Percentiles rank a stretch among this genome's conserved stretches.
Conservation (phyloP, 2,329 filamentous ascomycete species). For the Cytospora paraplurivora region DNA sequence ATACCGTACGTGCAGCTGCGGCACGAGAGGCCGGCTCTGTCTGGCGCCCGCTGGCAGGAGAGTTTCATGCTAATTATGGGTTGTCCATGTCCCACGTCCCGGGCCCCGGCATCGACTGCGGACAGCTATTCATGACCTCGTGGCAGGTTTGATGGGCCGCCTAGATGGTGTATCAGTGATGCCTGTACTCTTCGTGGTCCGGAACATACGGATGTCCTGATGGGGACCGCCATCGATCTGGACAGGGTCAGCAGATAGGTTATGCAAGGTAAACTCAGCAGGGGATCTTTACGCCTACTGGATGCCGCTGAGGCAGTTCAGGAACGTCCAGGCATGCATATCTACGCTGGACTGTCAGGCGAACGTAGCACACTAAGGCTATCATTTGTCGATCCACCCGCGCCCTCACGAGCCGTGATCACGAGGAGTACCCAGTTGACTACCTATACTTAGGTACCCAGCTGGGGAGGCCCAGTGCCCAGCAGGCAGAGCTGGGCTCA, state of each 20-base stretch:
- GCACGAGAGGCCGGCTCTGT: background rate
- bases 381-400: background rate
- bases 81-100: background rate
- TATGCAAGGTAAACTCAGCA: too few species aligned
- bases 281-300: background rate
- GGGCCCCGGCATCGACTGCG: background rate
- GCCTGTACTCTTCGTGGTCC: background rate
- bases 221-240: too few species aligned
- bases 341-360: background rate
- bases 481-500: too few species aligned
- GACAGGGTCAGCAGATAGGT: too few species aligned
- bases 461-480: too few species aligned
- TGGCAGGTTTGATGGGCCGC: background rate
- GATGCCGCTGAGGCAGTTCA: background rate
- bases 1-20: background rate
- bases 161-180: background rate
- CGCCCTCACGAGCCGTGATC: background rate
- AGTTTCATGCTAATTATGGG: background rate
- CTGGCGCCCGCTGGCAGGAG: background rate
- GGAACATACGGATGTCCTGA: too few species aligned
- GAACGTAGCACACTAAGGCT: background rate
- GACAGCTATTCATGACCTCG: background rate
- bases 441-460: too few species aligned
- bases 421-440: too few species aligned
- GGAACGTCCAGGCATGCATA: background rate